Evolutionary conservation across 768 basidiomycete species (phyloP), one percentile per base, ranked within the genome.

Genomic region (Tremella yokohamensis): DNA sequence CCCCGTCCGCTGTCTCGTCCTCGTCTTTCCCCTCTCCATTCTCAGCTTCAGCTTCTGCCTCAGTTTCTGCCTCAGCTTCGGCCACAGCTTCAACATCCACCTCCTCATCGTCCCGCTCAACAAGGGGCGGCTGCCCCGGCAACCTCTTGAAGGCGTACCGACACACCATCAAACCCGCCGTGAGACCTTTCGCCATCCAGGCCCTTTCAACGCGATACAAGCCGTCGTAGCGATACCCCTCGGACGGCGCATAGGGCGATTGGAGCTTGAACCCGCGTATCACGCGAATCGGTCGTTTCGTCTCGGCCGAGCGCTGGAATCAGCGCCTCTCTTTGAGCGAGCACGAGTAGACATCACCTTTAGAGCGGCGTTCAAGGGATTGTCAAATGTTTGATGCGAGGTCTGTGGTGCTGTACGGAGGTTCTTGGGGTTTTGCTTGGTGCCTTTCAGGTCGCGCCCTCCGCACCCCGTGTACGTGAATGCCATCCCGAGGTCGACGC

Each of bases 171-270:
- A 82, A 86, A 0, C 88, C 87, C 39, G 84, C 80, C 0, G 80
- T 73, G 64, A 86, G 70, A 0, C 91, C 90, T 59, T 78, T 79
- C 62, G 86, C 88, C 74, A 82, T 81, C 88, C 87, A 90, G 3
- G 84, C 85, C 84, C 88, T 62, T 42, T 64, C 56, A 0, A 70
- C 62, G 4, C 51, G 55, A 70, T 94, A 96, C 11, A 96, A 79
- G 1, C 92, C 92, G 65, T 94, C 91, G 69, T 96, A 96, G 8
- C 90, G 84, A 72, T 92, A 96, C 22, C 90, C 90, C 80, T 88
- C 85, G 22, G 76, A 80, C 4, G 91, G 91, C 8, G 88, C 90
- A 63, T 85, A 94, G 19, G 79, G 79, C 0, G 88, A 88, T 25
- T 77, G 74, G 25, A 85, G 75, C 73, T 91, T 90, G 81, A 77